Base-by-base conservation (phyloP, 106 monocot species). In the Apostasia shenzhenica region DNA sequence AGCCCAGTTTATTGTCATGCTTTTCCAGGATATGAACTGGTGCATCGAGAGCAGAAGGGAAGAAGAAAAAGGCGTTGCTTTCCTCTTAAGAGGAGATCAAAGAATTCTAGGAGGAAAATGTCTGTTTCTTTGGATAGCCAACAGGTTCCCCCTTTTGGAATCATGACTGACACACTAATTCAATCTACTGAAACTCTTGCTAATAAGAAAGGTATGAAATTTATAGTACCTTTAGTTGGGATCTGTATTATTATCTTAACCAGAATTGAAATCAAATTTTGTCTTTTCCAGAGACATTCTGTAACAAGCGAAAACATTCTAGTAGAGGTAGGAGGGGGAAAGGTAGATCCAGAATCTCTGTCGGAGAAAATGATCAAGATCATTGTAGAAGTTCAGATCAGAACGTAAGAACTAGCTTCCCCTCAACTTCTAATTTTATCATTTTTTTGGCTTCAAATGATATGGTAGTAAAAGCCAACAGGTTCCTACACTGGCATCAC, bases 361-460 rank as follows among this genome's bases (percentile, higher is more conserved):
- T 14, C 10, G 48, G 48, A 65, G 26, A 48, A 8, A 48, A 65
- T 65, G 65, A 14, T 65, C 65, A 65, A 49, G n/a, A 37, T 65
- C 2, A 49, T 65, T 65, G 4, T 48, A 65, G 14, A 62, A 47
- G 0, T 65, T 26, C 48, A 43, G 46, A 48, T 65, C 65, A 65
- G 48, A 65, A 65, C 12, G 5, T 26, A 48, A 65, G 13, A 65
- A 26, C 65, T 14, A 14, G 8, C 26, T 48, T 48, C 43, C 44
- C 26, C 65, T 49, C 48, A 26, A 48, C 14, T 8, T 65, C 46
- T 45, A 37, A 37, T 48, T 1, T 1, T 65, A 65, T 26, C 26
- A 26, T n/a, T 65, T 48, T 37, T 26, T 65, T 14, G 14, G 2
- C 48, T 48, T 48, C 48, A 7, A 48, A 43, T 65, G n/a, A 65